Conservation (phyloP, 768 basidiomycete genomes). For the Hydnomerulius pinastri region DNA sequence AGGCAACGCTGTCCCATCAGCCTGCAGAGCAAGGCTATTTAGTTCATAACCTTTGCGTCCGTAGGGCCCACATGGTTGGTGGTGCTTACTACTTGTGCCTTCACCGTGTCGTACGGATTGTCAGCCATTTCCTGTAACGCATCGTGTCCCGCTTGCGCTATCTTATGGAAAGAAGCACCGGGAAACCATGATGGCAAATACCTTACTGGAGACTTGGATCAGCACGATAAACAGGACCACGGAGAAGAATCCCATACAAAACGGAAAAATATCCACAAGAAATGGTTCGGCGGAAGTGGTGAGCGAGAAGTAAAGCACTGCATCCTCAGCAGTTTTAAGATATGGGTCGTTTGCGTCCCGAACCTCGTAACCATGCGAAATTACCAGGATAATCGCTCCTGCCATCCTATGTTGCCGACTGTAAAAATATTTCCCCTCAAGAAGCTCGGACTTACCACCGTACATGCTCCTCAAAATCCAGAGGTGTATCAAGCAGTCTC, state of each 20-base stretch:
- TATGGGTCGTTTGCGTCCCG: constrained; percentile 35
- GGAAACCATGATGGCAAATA: constrained; percentile 29
- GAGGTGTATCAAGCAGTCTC: background rate
- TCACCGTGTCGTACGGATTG: constrained; percentile 44
- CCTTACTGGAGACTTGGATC: constrained; percentile 10
- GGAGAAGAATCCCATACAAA: background rate
- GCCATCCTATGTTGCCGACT: background rate
- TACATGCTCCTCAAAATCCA: background rate
- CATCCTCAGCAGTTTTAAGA: constrained; percentile 27
- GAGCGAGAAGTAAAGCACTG: constrained; percentile 16
- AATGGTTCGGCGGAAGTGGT: background rate
- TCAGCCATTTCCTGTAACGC: constrained; percentile 43
- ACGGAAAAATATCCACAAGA: constrained; percentile 12
- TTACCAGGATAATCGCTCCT: constrained; percentile 30
- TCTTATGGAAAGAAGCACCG: constrained; percentile 32
- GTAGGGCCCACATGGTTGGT: background rate
- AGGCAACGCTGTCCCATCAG: background rate
- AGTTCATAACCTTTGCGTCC: background rate
- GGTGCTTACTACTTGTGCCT: constrained; percentile 42
- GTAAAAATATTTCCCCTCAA: background rate
- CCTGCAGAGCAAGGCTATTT: no score
- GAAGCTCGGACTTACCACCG: background rate
- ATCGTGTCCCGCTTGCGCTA: constrained; percentile 21
- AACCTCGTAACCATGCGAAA: constrained; percentile 40
- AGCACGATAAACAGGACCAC: background rate